Evolutionary conservation across 306 rosid species (phyloP), one percentile per base, ranked within the genome.

Genomic region (Quercus dentata): DNA sequence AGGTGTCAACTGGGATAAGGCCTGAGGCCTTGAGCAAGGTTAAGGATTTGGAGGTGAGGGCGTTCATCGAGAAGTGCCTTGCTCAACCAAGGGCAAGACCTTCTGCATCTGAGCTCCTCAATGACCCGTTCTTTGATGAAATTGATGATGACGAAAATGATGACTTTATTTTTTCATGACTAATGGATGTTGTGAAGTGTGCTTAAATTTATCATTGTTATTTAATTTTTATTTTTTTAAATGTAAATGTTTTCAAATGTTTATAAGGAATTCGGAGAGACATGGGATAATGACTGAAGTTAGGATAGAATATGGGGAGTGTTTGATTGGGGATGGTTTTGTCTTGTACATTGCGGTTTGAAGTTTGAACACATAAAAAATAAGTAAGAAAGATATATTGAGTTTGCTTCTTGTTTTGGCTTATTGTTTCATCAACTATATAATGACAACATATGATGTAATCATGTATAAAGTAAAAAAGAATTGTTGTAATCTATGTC

Each of bases 41-140:
- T 33, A 83, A 76, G n/a, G 90, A 92, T 77, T 54, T 74, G 3
- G 91, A 92, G 27, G 92, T 90, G 12, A 86, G 56, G 84, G 86
- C 54, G 0, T 94, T 94, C 86, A 84, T 94, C 33, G 99, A 94
- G 81, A 94, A 79, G 83, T 94, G 97, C 76, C 91, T 94, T 3
- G 91, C 94, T 13, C 91, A 87, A 55, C 94, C 91, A 1, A 80
- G 86, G 78, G 87, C 84, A 4, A 88, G 99, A 20, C 99, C 97
- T 20, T 90, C 97, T 3, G 97, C 99, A 1, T 65, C 87, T 5
- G 88, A 94, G 56, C 97, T 94, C 77, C 99, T 94, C 77, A 74
- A 41, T 12, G 92, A 94, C 55, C 71, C 97, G 1, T 92, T 95
- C 84, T 95, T 95, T 51, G 80, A 85, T 12, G 97, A 90, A 49